These are phyloP conservation scores for Pyrrhoderma noxium DNA, from an alignment of 1,284 basidiomycete genomes.

Conservation along the genomic window DNA sequence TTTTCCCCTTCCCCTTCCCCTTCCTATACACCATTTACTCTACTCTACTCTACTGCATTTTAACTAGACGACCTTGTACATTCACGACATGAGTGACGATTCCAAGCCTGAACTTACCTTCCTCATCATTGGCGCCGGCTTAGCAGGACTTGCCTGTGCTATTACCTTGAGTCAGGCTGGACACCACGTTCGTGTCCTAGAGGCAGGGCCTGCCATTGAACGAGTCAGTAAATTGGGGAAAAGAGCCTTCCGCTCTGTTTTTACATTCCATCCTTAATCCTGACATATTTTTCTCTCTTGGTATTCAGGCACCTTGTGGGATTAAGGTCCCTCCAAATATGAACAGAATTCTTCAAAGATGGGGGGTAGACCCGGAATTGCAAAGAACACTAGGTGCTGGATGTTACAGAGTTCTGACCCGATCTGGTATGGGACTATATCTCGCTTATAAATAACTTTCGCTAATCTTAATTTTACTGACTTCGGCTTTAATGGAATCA, in stretches of 20 bases:
- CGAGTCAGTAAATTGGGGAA: no score
- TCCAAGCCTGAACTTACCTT: slow-evolving; percentile 13
- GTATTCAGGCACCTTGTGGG: slow-evolving; percentile 18
- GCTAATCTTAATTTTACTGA: slow-evolving; percentile 6
- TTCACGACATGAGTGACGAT: no score
- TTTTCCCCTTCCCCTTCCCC: no score
- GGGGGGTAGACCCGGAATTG: slow-evolving; percentile 25
- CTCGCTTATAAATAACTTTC: slow-evolving; percentile 8
- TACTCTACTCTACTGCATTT: no score
- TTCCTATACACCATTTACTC: no score
- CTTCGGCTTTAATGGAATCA: no score
- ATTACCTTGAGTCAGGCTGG: slow-evolving; percentile 41
- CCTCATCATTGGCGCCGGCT: slow-evolving; percentile 22
- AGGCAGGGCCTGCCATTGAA: slow-evolving; percentile 21
- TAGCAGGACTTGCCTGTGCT: slow-evolving; percentile 42
- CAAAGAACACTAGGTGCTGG: neutral
- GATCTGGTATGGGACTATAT: neutral
- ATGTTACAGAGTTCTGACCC: no score
- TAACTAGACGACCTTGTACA: no score
- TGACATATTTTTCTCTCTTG: neutral
- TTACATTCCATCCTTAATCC: no score
- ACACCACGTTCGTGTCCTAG: slow-evolving; percentile 45
- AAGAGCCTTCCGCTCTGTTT: no score
- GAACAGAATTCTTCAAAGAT: slow-evolving; percentile 23
- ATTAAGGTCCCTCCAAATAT: slow-evolving; percentile 28